A percentile compares a stretch with the other conserved stretches of the same genome.
These are phyloP conservation scores for Chlorociboria aeruginascens DNA, from an alignment of 495 filamentous ascomycete species.

Conservation along the genomic window DNA sequence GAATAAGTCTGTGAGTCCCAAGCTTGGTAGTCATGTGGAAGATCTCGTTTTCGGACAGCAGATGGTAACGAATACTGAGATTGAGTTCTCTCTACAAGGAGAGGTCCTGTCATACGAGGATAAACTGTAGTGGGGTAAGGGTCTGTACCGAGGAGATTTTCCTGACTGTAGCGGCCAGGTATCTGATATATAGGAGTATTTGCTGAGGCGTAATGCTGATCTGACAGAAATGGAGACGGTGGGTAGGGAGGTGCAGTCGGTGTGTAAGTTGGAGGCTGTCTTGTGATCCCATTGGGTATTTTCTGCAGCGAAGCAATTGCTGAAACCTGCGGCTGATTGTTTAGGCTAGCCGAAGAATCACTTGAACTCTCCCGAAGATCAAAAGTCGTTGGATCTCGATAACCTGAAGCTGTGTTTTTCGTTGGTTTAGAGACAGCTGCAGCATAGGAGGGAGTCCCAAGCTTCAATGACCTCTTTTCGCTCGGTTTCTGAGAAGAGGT, in stretches of 20 bases:
- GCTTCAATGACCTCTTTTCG: constrained; percentile 2
- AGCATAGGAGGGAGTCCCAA: constrained; percentile 15
- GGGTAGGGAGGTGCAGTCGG: constrained; percentile 8
- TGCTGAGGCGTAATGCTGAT: constrained; percentile 1
- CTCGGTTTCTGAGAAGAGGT: constrained; percentile 2
- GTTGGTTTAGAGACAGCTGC: constrained; percentile 9
- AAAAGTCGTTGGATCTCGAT: neutral
- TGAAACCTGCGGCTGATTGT: constrained; percentile 2
- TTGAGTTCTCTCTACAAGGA: constrained; percentile 7
- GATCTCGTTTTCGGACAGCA: neutral
- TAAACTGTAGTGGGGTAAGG: constrained; percentile 2
- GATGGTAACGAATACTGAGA: neutral
- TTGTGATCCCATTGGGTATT: constrained; percentile 3
- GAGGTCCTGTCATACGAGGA: constrained; percentile 8
- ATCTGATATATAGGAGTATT: constrained; percentile 6
- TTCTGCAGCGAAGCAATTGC: constrained; percentile 13
- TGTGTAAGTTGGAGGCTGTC: neutral
- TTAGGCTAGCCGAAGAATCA: neutral
- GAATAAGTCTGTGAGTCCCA: constrained; percentile 18
- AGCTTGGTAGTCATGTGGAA: constrained; percentile 3
- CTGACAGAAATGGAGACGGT: constrained; percentile 4
- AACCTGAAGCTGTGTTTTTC: constrained; percentile 2
- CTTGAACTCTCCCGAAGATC: neutral
- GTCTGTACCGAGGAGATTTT: neutral
- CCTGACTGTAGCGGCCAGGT: constrained; percentile 5